phyloP scores from a whole-genome alignment of 2,329 filamentous ascomycete species.

The Ascochyta clinopodiicola region DNA sequence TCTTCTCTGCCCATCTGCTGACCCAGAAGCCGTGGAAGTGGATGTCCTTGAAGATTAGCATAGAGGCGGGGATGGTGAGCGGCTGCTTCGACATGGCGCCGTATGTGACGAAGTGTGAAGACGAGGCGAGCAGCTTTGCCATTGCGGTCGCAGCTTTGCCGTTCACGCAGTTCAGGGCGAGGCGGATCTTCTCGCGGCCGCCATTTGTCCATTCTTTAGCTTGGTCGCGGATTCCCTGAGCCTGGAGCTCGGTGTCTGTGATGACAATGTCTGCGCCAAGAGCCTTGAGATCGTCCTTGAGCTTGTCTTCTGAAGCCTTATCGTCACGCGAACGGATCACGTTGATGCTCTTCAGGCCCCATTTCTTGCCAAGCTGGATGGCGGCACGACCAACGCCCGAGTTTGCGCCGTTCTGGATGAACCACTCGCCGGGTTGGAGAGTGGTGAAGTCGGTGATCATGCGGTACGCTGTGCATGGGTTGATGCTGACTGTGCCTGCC shows the following conservation, averaged over 20 bases:
- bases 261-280: slow-evolving; percentile 70
- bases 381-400: slow-evolving; percentile 89
- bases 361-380: slow-evolving; percentile 83
- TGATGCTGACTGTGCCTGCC: slow-evolving; percentile 87
- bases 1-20: slow-evolving; percentile 80
- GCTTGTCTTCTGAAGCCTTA: slow-evolving; percentile 71
- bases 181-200: slow-evolving; percentile 72
- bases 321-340: slow-evolving; percentile 78
- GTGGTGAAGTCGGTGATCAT: slow-evolving; percentile 83
- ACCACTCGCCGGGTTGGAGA: slow-evolving; percentile 81
- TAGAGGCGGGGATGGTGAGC: slow-evolving; percentile 77
- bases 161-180: slow-evolving; percentile 93
- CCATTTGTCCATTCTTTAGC: slow-evolving; percentile 72
- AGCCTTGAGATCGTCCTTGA: slow-evolving; percentile 66
- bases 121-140: slow-evolving; percentile 71
- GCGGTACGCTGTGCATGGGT: slow-evolving; percentile 92
- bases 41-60: slow-evolving; percentile 93
- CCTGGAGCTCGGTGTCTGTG: slow-evolving; percentile 66
- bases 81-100: slow-evolving; percentile 94
- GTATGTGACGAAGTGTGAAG: slow-evolving; percentile 85
- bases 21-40: slow-evolving; percentile 95
- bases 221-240: slow-evolving; percentile 67
- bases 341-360: slow-evolving; percentile 92
- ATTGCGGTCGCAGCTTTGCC: slow-evolving; percentile 82
- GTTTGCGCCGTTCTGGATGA: slow-evolving; percentile 97